Conservation (phyloP, 768 basidiomycete genomes). For the Kwoniella heveanensis region DNA sequence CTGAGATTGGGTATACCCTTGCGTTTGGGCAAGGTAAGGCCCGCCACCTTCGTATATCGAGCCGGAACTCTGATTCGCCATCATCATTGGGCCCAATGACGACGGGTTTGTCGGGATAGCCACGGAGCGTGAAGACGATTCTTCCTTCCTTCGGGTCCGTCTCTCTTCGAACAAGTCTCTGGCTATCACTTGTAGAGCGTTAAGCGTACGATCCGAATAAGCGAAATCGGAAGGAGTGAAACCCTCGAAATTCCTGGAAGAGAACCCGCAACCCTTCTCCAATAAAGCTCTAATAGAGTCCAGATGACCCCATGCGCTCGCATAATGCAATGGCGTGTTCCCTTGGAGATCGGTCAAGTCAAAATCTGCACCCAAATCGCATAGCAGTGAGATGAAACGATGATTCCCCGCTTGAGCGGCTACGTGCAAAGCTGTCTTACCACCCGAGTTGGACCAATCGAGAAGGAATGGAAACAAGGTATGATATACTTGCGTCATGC, state of each 20-base stretch:
- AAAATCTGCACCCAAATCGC: conserved; percentile 85
- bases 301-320: conserved; percentile 55
- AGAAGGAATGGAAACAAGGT: conserved; percentile 83
- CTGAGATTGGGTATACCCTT: not conserved
- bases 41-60: conserved; percentile 1
- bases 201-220: conserved; percentile 62
- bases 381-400: conserved; percentile 70
- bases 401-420: conserved; percentile 87
- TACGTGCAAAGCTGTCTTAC: conserved; percentile 86
- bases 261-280: conserved; percentile 81
- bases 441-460: conserved; percentile 89
- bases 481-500: conserved; percentile 84
- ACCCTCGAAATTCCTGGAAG: conserved; percentile 82
- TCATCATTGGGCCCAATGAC: no score
- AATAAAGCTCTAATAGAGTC: conserved; percentile 80
- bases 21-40: not conserved
- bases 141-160: conserved; percentile 16
- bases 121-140: not conserved
- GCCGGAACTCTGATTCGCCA: not conserved
- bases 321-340: conserved; percentile 86
- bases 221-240: conserved; percentile 93
- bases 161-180: conserved; percentile 38
- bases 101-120: not conserved
- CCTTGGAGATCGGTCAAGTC: conserved; percentile 88
- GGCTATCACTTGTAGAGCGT: conserved; percentile 28